phyloP scores from a whole-genome alignment of 2,329 filamentous ascomycete genomes.

The Corinectria fuckeliana region DNA sequence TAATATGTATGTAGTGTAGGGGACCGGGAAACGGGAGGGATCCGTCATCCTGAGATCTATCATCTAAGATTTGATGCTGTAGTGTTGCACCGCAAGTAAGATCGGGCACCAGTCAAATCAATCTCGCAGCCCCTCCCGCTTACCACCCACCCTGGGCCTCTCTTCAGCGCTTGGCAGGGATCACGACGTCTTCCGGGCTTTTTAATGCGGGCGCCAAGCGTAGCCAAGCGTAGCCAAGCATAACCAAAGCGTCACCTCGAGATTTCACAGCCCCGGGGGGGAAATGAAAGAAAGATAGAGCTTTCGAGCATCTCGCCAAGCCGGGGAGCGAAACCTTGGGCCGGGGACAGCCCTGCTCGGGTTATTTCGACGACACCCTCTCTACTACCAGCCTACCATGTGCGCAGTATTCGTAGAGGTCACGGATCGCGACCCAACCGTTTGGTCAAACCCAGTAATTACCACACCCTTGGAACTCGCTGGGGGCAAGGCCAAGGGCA shows the following conservation, averaged over 20 bases:
- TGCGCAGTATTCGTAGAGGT: too few species aligned
- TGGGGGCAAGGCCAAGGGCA: too few species aligned
- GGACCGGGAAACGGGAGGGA: background rate
- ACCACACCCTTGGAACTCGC: conserved; percentile 21
- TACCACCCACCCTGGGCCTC: background rate
- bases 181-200: background rate
- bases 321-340: conserved; percentile 13
- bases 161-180: background rate
- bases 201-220: conserved; percentile 19
- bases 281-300: conserved; percentile 8
- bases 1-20: too few species aligned
- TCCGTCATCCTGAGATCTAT: conserved; percentile 17
- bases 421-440: conserved; percentile 30
- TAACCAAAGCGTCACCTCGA: too few species aligned
- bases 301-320: conserved; percentile 21
- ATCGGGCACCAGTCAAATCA: conserved; percentile 39
- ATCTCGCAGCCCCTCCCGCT: conserved; percentile 22
- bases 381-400: too few species aligned
- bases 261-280: too few species aligned
- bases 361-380: background rate
- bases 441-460: conserved; percentile 36
- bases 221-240: too few species aligned
- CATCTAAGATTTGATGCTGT: conserved; percentile 21
- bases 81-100: conserved; percentile 30
- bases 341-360: conserved; percentile 14